These are phyloP conservation scores for Candida sojae DNA, from an alignment of 1,139 yeast genomes.

Conservation along the genomic window DNA sequence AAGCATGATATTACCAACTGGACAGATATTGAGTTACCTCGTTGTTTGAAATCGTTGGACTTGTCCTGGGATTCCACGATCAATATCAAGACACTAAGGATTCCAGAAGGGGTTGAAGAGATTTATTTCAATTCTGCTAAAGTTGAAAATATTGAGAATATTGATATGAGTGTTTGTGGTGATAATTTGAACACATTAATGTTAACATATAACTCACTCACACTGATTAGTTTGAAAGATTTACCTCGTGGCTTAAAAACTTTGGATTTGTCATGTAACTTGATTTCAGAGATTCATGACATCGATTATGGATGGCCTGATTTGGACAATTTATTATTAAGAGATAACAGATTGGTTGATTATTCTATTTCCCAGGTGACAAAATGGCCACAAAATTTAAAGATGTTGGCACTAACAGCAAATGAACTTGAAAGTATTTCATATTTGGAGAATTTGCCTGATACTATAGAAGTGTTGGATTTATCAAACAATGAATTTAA, in stretches of 20 bases:
- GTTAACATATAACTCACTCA: slow-evolving; percentile 33
- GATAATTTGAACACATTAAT: slow-evolving; percentile 28
- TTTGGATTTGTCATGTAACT: slow-evolving; percentile 30
- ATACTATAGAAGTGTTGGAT: slow-evolving; percentile 22
- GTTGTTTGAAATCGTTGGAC: slow-evolving; percentile 29
- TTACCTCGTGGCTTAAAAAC: slow-evolving; percentile 30
- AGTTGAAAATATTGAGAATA: slow-evolving; percentile 16
- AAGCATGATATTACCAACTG: slow-evolving; percentile 35
- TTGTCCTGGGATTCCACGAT: slow-evolving; percentile 33
- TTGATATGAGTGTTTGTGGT: slow-evolving; percentile 19
- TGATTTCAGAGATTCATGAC: slow-evolving; percentile 14
- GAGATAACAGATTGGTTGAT: slow-evolving; percentile 25
- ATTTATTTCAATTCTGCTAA: slow-evolving; percentile 36
- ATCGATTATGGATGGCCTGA: slow-evolving; percentile 26
- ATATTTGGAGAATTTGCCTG: slow-evolving; percentile 23
- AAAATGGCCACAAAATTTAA: slow-evolving; percentile 28
- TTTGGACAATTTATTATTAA: slow-evolving; percentile 26
- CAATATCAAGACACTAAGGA: slow-evolving; percentile 16
- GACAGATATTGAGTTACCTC: slow-evolving; percentile 26
- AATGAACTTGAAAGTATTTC: slow-evolving; percentile 24
- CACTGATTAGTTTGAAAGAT: slow-evolving; percentile 20
- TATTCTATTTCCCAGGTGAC: slow-evolving; percentile 15
- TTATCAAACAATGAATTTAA: slow-evolving; percentile 16
- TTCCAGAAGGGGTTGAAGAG: slow-evolving; percentile 23
- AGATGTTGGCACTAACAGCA: slow-evolving; percentile 25